Base-by-base conservation (phyloP, 371 early-diverging fungal genomes). In the Dichotomocladium elegans region DNA sequence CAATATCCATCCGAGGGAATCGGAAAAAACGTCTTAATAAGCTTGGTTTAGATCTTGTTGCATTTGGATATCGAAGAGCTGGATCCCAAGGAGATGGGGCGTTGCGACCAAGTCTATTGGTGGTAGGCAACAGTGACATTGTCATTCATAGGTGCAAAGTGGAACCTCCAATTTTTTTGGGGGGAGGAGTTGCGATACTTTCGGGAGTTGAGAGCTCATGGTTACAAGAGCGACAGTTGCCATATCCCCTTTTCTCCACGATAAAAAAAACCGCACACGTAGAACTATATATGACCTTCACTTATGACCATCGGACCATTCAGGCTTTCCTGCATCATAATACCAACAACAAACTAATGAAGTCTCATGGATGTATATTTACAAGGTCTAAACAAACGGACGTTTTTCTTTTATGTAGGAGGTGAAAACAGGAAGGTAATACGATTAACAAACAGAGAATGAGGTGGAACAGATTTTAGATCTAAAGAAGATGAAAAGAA, bases 1-100 rank as follows among this genome's bases (percentile, higher is more conserved):
- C n/a, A n/a, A n/a, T n/a, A 72, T 94, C 94, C 85, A 94, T 88
- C 60, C 92, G 92, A 25, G 87, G 85, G 58, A 87, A 79, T 14
- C 83, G 79, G 52, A 88, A 69, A 41, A 92, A 56, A 59, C 92
- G 66, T 47, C 82, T 61, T 44, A 90, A 28, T 44, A 60, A 55
- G 22, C 55, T n/a, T 11, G 61, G 61, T 24, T 55, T 51, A 7
- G 55, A 50, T 12, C 55, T 55, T n/a, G 61, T 54, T 27, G 55
- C 41, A 6, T 52, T 50, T 51, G 55, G 51, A 21, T 52, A 53
- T 27, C 52, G 45, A 21, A 55, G 43, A 12, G 44, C 29, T 25
- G 30, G 25, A 30, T 51, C 53, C 10, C 42, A 58, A 4, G 61
- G 41, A 21, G 49, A 11, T 1, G 55, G 48, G 25, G 51, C 28